Base-by-base conservation (phyloP, 305 asterid species). In the Fraxinus ornus region DNA sequence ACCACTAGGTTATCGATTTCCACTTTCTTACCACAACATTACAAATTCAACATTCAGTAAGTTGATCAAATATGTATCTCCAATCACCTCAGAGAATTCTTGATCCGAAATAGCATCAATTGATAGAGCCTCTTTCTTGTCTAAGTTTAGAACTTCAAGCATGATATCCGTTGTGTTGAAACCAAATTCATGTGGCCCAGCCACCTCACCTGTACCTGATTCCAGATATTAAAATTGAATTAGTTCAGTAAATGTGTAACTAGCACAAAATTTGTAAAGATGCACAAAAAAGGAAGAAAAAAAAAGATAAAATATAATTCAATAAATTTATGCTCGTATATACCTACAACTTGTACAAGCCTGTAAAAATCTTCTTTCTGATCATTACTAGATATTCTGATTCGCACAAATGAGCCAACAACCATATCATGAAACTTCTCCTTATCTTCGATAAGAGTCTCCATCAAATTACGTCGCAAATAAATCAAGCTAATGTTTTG, bases 271-370 rank as follows among this genome's bases (percentile, higher is more conserved):
- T 10, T 2, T 71, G 35, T 32, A 76, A 77, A 64, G 22, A 47
- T 13, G n/a, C 55, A 44, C 55, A 15, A 49, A 68, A n/a, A 24
- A 26, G 3, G 35, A 36, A 66, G 60, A 68, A 77, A 79, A 28
- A 70, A 64, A 36, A 26, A 10, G 77, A 71, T 24, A 41, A 80
- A 78, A 62, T 80, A 82, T 41, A 55, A 55, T 55, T 64, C 28
- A 28, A 84, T 24, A 70, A 70, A 62, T 39, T 74, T 75, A 79
- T 32, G 85, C 81, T 81, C 39, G 17, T 75, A 75, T 91, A 78
- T 92, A 95, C 98, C 99, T 87, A 91, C 93, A 85, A 97, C 98
- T 91, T 93, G 97, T 80, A 95, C 99, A 81, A 97, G 96, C 92
- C 99, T 90, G 90, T 87, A 89, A 86, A 95, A 86, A 77, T 97